phyloP scores from a whole-genome alignment of 345 rosid species.

The Citrus sp. region DNA sequence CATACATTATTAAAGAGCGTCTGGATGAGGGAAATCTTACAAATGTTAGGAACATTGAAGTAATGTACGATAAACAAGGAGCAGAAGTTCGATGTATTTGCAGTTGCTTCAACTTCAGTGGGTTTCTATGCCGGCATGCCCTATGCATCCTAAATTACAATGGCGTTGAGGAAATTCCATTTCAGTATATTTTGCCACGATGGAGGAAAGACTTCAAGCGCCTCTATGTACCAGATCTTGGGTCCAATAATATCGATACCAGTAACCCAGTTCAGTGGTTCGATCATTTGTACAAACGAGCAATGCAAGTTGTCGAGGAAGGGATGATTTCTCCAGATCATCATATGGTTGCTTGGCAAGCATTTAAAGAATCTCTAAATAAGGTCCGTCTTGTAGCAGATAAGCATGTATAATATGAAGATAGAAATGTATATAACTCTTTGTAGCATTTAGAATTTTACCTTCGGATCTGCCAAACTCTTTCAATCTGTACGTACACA shows the following conservation, averaged over 20 bases:
- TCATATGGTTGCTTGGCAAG: constrained; percentile 66
- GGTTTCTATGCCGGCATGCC: constrained; percentile 76
- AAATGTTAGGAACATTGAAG: constrained; percentile 57
- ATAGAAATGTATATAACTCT: constrained; percentile 2
- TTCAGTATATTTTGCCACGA: constrained; percentile 56
- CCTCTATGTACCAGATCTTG: constrained; percentile 45
- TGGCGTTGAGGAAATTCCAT: constrained; percentile 69
- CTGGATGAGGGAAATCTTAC: constrained; percentile 39
- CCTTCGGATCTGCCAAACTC: not conserved
- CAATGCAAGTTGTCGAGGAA: constrained; percentile 82
- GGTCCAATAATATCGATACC: constrained; percentile 43
- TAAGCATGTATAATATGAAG: constrained; percentile 30
- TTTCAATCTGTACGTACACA: not conserved
- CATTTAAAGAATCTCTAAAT: constrained; percentile 66
- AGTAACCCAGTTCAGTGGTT: constrained; percentile 63
- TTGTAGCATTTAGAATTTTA: constrained; percentile 9
- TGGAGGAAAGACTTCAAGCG: constrained; percentile 87
- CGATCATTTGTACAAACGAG: constrained; percentile 74
- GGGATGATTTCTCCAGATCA: constrained; percentile 77
- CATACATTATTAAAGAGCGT: constrained; percentile 65
- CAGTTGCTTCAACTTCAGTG: constrained; percentile 70
- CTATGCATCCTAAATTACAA: constrained; percentile 54
- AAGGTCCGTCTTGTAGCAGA: constrained; percentile 62
- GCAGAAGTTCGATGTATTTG: constrained; percentile 70
- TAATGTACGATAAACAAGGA: constrained; percentile 55